Base-by-base conservation (phyloP, 129 eudicot genomes). In the Scalesia atractyloides region DNA sequence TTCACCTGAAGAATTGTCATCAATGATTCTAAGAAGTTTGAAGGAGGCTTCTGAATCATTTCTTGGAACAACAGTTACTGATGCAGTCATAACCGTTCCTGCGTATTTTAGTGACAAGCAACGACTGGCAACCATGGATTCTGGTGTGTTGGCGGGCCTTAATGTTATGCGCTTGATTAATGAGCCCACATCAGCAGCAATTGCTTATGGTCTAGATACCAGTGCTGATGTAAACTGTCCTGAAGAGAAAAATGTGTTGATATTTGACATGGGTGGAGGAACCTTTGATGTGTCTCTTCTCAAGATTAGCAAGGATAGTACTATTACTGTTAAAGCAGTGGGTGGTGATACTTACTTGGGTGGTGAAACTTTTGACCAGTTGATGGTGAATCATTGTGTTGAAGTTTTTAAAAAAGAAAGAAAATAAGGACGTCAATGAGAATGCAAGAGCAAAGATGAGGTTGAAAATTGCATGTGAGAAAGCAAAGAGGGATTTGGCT, bases 231-330 rank as follows among this genome's bases (percentile, higher is more conserved):
- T 26, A 3, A 60, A 60, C 66, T 60, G 66, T 30, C 43, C 66
- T 14, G 66, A 60, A 30, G 66, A 60, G 44, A 60, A 30, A 15
- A 60, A 30, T 14, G 44, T 60, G 11, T 26, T 60, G 44, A 7
- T 60, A 13, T 60, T 60, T 60, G 66, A 60, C 14, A 0, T 60
- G 43, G 66, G 66, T 13, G 66, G 66, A 30, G 66, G 66, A 15
- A 60, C 66, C 19, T 60, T 60, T 60, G 66, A 60, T 30, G 66
- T 60, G 66, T 60, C 66, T 30, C 44, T 60, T 60, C 66, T 60
- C 18, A 60, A 60, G 43, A 60, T 30, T 4, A 30, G 2, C 19
- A 60, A 60, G 43, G 66, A 39, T 26, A 44, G 66, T 5, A 60
- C 43, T 0, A 59, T 60, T 60, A 60, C 66, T 6, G 66, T 60